Conservation (phyloP, 2,329 filamentous ascomycete genomes). For the Pseudohalonectria lignicola region DNA sequence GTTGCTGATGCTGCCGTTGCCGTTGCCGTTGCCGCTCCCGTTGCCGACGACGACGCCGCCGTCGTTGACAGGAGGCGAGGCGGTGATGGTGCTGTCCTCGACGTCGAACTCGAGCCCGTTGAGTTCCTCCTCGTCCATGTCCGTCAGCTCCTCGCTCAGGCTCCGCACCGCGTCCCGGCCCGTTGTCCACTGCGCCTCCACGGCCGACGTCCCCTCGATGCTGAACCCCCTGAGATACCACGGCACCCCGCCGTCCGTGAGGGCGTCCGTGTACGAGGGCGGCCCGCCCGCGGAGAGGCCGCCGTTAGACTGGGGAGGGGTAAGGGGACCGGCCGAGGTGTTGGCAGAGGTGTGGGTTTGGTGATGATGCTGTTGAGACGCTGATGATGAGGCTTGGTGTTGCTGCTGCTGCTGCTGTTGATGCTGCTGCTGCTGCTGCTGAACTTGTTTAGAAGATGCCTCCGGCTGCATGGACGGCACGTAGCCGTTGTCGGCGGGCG, state of each 20-base stretch:
- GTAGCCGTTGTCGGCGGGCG: slow-evolving; percentile 37
- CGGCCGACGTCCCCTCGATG: slow-evolving; percentile 66
- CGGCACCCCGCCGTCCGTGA: slow-evolving; percentile 66
- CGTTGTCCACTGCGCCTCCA: slow-evolving; percentile 58
- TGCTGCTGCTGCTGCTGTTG: no score
- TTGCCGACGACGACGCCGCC: not conserved
- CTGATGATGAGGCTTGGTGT: not conserved
- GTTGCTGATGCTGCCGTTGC: no score
- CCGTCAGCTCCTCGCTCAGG: slow-evolving; percentile 80
- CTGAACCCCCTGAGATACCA: slow-evolving; percentile 84
- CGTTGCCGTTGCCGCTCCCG: no score
- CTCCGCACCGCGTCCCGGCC: slow-evolving; percentile 54
- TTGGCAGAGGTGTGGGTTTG: slow-evolving; percentile 11
- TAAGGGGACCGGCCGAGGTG: slow-evolving; percentile 37
- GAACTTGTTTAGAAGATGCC: no score
- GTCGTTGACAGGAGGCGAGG: slow-evolving; percentile 15
- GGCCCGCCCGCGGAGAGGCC: slow-evolving; percentile 26
- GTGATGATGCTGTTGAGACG: not conserved
- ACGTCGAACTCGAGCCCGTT: slow-evolving; percentile 53
- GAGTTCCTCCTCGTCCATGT: slow-evolving; percentile 84
- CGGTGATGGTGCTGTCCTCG: slow-evolving; percentile 33
- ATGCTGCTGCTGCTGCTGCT: no score
- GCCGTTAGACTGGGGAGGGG: slow-evolving; percentile 55
- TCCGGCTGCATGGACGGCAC: slow-evolving; percentile 18
- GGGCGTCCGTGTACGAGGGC: slow-evolving; percentile 36